Conservation (phyloP, 1,284 basidiomycete genomes). For the Sporisorium scitamineum region DNA sequence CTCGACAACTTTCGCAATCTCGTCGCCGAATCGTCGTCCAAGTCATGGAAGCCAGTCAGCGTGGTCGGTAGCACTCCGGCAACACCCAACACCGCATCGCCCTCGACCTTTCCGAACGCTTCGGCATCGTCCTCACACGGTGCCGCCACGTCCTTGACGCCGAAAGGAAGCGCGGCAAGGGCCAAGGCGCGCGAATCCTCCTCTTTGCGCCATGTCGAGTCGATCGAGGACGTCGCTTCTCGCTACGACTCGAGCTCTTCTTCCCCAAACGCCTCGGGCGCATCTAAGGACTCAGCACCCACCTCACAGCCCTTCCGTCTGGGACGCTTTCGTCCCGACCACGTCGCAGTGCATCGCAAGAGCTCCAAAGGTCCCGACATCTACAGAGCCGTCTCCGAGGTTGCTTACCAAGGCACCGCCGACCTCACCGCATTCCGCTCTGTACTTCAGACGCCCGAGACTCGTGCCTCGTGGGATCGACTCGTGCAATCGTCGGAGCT, state of each 20-base stretch:
- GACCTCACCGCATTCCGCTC: slow-evolving; percentile 85
- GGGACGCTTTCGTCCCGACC: slow-evolving; percentile 62
- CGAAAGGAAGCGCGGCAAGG: slow-evolving; percentile 7
- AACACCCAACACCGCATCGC: slow-evolving; percentile 27
- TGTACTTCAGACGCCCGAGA: slow-evolving; percentile 84
- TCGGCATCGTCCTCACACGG: slow-evolving; percentile 11
- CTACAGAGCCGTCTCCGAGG: slow-evolving; percentile 84
- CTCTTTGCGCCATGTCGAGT: slow-evolving; percentile 39
- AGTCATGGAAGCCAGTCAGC: slow-evolving; percentile 54
- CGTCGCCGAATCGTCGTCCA: slow-evolving; percentile 48
- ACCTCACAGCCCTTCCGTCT: slow-evolving; percentile 25
- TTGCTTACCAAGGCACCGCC: slow-evolving; percentile 75
- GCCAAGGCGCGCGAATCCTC: slow-evolving; percentile 32
- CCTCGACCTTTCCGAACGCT: slow-evolving; percentile 18
- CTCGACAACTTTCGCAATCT: slow-evolving; percentile 48
- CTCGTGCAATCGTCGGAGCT: slow-evolving; percentile 86
- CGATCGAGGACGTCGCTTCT: slow-evolving; percentile 26
- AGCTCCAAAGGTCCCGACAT: slow-evolving; percentile 77
- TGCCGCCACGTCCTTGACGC: slow-evolving; percentile 3
- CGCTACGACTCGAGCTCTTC: slow-evolving; percentile 11
- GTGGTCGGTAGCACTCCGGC: slow-evolving; percentile 27
- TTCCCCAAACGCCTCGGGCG: slow-evolving; percentile 2
- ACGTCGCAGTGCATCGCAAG: slow-evolving; percentile 71
- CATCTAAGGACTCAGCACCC: slow-evolving; percentile 7
- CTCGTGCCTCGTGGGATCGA: slow-evolving; percentile 81